Evolutionary conservation across 2,329 filamentous ascomycete genomes (phyloP), one percentile per base, ranked within the genome.

Genomic region (Colletotrichum ledebouriae): DNA sequence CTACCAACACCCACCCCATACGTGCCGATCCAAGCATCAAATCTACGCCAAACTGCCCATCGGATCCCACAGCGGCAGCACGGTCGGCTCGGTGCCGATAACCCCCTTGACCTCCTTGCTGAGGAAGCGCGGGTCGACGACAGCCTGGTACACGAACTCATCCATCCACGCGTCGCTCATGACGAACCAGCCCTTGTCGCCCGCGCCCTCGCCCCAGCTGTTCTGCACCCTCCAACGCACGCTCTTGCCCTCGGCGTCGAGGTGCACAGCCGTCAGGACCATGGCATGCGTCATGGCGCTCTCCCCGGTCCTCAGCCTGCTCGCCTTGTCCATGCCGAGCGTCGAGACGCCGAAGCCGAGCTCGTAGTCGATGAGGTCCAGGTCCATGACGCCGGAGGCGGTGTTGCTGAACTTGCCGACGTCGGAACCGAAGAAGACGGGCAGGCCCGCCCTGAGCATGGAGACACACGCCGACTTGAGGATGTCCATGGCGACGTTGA

Each of bases 211-310:
- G 12, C 92, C 92, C 94, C 94, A 97, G 63, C 88, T 92, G 77
- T 97, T 97, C 85, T 97, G 91, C 6, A 97, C 93, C 61, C 93
- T 84, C 94, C 94, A 97, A 50, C 94, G 83, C 1, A 94, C 87
- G 2, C 89, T 85, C 78, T 55, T 86, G 1, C 88, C 89, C 67
- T 87, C 80, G 33, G 86, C 82, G 68, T 92, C 90, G 3, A 97
- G 78, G 75, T 97, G 94, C 52, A 97, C 94, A 1, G 89, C 94
- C 2, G 93, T 97, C 70, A 97, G 80, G 0, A 97, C 93, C 94
- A 97, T 97, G 4, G 94, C 94, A 75, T 97, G 94, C 1, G 94
- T 97, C 94, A 97, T 97, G 58, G 88, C 85, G 61, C 87, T 91
- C 80, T 97, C 94, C 11, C 92, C 89, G 0, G 90, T 90, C 73